A percentile compares a stretch with the other conserved stretches of the same genome.
These are phyloP conservation scores for Metarhizium rileyi DNA, from an alignment of 2,329 filamentous ascomycete species.

Conservation along the genomic window DNA sequence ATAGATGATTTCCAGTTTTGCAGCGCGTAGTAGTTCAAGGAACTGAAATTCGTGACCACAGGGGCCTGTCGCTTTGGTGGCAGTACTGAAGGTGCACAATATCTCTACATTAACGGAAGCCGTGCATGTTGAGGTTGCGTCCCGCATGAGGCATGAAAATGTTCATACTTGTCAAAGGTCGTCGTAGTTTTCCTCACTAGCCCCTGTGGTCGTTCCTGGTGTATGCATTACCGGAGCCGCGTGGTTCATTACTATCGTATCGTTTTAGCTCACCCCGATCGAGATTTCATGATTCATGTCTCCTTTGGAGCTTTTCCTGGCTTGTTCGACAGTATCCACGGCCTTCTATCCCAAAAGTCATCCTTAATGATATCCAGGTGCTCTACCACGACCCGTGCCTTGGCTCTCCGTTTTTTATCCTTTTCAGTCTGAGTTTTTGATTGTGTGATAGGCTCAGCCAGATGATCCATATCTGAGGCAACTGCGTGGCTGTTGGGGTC, in stretches of 20 bases:
- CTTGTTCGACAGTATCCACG: conserved; percentile 72
- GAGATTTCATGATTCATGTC: conserved; percentile 21
- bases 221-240: neutral
- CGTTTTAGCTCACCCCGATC: neutral
- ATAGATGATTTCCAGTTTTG: too few relatives aligned
- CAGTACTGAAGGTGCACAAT: too few relatives aligned
- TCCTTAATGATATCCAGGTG: conserved; percentile 94
- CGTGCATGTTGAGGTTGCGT: too few relatives aligned
- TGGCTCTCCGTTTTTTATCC: conserved; percentile 68
- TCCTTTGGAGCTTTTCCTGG: conserved; percentile 61
- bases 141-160: too few relatives aligned
- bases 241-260: neutral
- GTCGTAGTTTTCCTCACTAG: neutral
- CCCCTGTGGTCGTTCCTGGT: neutral
- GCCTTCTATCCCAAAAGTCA: conserved; percentile 81
- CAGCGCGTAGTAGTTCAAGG: too few relatives aligned
- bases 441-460: conserved; percentile 44
- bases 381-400: conserved; percentile 71
- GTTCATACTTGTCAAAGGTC: neutral
- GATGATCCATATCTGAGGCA: conserved; percentile 34
- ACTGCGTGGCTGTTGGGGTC: conserved; percentile 43
- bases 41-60: too few relatives aligned
- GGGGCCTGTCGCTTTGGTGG: too few relatives aligned
- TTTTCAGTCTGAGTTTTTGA: conserved; percentile 79
- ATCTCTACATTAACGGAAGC: too few relatives aligned